A percentile compares a stretch with the other conserved stretches of the same genome.
Evolutionary conservation across 2,329 filamentous ascomycete species (phyloP).

Genomic region (Stachybotrys echinatus): DNA sequence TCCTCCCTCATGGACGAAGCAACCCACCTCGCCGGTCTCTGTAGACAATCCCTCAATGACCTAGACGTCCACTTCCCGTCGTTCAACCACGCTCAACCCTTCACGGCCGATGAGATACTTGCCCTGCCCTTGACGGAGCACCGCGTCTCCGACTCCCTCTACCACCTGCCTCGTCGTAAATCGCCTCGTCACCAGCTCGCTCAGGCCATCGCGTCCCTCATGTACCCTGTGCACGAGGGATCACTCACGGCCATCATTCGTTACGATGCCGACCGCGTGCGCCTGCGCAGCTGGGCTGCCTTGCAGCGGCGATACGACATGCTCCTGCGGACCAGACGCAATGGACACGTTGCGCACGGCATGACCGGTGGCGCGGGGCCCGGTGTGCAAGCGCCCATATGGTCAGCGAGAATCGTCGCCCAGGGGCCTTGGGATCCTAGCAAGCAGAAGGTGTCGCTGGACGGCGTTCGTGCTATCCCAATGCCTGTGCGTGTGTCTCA

Average conservation of each 20-base stretch:
- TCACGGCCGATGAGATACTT: conserved; percentile 29
- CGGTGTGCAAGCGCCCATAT: conserved; percentile 25
- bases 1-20: conserved; percentile 16
- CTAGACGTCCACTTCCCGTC: conserved; percentile 17
- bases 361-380: conserved; percentile 23
- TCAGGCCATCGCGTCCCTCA: conserved; percentile 20
- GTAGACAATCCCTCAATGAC: conserved; percentile 19
- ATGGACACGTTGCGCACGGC: conserved; percentile 20
- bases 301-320: conserved; percentile 29
- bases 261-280: conserved; percentile 30
- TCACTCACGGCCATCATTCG: conserved; percentile 30
- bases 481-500: conserved; percentile 27
- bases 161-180: conserved; percentile 27
- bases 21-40: conserved; percentile 20
- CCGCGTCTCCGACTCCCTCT: conserved; percentile 22
- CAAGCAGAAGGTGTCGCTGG: conserved; percentile 22
- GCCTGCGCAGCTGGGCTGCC: conserved; percentile 27
- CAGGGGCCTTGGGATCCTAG: conserved; percentile 28
- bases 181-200: conserved; percentile 24
- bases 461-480: conserved; percentile 23
- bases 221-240: conserved; percentile 27
- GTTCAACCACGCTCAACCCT: conserved; percentile 22
- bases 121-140: conserved; percentile 22
- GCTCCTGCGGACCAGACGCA: conserved; percentile 22
- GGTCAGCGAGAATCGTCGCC: conserved; percentile 23